These are phyloP conservation scores for Sisymbrium irio DNA, from an alignment of 345 rosid species.

Conservation along the genomic window DNA sequence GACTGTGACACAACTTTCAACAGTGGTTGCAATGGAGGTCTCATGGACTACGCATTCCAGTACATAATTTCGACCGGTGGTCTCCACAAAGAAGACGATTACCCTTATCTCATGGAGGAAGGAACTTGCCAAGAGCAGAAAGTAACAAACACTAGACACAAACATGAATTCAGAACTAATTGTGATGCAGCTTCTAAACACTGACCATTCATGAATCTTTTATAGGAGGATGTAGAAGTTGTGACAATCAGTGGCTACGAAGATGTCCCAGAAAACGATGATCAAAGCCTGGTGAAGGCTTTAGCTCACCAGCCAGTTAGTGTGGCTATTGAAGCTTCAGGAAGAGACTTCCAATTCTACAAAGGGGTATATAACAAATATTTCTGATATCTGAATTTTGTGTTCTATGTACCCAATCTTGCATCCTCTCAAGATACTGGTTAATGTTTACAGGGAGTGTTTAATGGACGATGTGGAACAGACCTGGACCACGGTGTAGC, in stretches of 20 bases:
- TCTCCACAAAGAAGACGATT: constrained; percentile 72
- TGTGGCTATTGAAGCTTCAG: constrained; percentile 80
- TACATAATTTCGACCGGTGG: constrained; percentile 73
- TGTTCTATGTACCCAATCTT: constrained; percentile 2
- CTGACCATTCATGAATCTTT: not conserved
- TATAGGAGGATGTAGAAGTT: constrained; percentile 55
- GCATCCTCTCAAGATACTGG: not conserved
- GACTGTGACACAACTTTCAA: constrained; percentile 64
- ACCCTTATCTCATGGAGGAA: constrained; percentile 64
- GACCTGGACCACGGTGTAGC: constrained; percentile 75
- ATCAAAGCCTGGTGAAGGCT: constrained; percentile 60
- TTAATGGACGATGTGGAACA: constrained; percentile 64
- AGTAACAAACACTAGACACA: constrained; percentile 38
- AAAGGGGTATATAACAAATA: constrained; percentile 48
- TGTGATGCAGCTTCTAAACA: not conserved
- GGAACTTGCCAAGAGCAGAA: constrained; percentile 56
- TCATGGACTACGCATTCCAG: constrained; percentile 82
- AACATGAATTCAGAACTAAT: not conserved
- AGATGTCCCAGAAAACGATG: constrained; percentile 65
- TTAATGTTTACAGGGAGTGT: constrained; percentile 58
- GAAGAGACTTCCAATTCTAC: constrained; percentile 74
- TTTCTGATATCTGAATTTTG: not conserved
- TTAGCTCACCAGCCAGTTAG: constrained; percentile 77
- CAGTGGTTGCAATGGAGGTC: constrained; percentile 90
- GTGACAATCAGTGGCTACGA: constrained; percentile 61